Evolutionary conservation across 805 yeast genomes (phyloP), one percentile per base, ranked within the genome.

Genomic region (Starmerella geochares): DNA sequence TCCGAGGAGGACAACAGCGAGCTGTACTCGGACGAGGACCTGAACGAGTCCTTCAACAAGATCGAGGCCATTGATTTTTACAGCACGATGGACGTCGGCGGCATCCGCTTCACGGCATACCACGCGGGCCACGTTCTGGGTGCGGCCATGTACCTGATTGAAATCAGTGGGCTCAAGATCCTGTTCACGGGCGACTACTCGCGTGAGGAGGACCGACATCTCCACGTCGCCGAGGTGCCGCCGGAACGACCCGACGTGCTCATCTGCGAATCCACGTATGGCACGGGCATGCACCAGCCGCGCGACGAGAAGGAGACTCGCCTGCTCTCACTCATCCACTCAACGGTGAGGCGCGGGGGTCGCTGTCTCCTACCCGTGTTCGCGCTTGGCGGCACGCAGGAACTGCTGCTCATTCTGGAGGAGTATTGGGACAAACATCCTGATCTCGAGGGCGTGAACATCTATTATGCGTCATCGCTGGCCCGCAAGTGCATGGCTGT

Each of bases 101-200:
- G 98, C 47, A 81, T 92, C 50, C 74, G 92, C 62, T 90, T 92
- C 70, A 92, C 98, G 1, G 98, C 98, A 1, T 92, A 83, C 65
- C 99, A 90, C 68, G 99, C 99, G 7, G 99, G 99, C n/a, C 99
- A 92, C 73, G 99, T 92, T 11, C 71, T 92, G 39, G 99, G 99
- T 49, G 97, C 98, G 10, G 96, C 97, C 11, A 92, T 92, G 97
- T 92, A 81, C 65, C 80, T 92, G 57, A 78, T 92, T 44, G 99
- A 92, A 65, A 83, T 92, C 60, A 96, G 95, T 17, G 96, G 96
- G 0, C 69, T 90, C 52, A 84, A 86, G 57, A 74, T 86, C 0
- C 66, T 92, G 46, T 92, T 90, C 64, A 92, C 99, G 0, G 99
- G 99, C 50, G 99, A 92, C 66, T 92, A 86, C 62, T 90, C 97